Base-by-base conservation (phyloP, 768 basidiomycete species). In the Mycena metata region DNA sequence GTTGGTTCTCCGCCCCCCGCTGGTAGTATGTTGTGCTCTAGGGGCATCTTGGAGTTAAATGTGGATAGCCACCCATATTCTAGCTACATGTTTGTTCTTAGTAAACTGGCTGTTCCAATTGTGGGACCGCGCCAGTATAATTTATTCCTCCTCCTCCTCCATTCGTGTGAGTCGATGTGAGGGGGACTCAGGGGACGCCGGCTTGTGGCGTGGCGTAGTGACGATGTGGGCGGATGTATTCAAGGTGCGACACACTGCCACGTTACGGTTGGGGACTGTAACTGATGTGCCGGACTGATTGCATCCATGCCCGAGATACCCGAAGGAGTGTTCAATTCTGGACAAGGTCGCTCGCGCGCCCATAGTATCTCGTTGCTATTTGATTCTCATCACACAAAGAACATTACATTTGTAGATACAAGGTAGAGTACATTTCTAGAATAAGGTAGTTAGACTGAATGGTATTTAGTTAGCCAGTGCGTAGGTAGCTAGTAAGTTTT, bases 111-210 rank as follows among this genome's bases (percentile, higher is more conserved):
- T n/a, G n/a, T n/a, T n/a, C n/a, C n/a, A n/a, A n/a, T n/a, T n/a
- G n/a, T n/a, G n/a, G n/a, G n/a, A n/a, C n/a, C n/a, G n/a, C n/a
- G n/a, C n/a, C n/a, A n/a, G n/a, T n/a, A n/a, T n/a, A n/a, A n/a
- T n/a, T n/a, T n/a, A n/a, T n/a, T n/a, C n/a, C n/a, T n/a, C n/a
- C n/a, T n/a, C n/a, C n/a, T n/a, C n/a, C n/a, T n/a, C 55, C 39
- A 43, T 42, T 43, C 41, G 41, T 56, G 55, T 56, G 55, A 43
- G 55, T 56, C 55, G 41, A 56, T 43, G 17, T 56, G 55, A 56
- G 33, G 21, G 54, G 26, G 51, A 56, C 19, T 43, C 55, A 56
- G 55, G 39, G 41, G 55, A 56, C 30, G 33, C 23, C 55, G 39
- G 55, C 16, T 19, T 36, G 51, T 54, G 51, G 51, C 30, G 51